A percentile compares a stretch with the other conserved stretches of the same genome.
Evolutionary conservation across 148 eudicot genomes (phyloP).

Genomic region (Chenopodium formosanum): DNA sequence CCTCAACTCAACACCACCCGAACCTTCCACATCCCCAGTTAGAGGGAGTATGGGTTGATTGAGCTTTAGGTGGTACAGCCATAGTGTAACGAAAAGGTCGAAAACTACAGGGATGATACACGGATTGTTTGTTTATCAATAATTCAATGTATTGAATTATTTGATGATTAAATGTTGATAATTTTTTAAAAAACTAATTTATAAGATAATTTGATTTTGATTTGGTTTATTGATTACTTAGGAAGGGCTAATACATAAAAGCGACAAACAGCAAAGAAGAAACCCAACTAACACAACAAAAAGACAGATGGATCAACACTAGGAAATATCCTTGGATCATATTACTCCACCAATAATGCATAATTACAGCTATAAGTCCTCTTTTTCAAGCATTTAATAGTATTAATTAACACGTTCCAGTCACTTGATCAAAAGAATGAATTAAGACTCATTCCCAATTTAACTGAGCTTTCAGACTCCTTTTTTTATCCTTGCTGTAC

Average conservation of each 20-base stretch:
- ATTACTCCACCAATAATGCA: conserved; percentile 23
- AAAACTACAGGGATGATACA: background rate
- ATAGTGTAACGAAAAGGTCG: too few relatives aligned
- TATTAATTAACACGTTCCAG: background rate
- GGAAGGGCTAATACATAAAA: background rate
- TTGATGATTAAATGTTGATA: background rate
- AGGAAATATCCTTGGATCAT: conserved; percentile 21
- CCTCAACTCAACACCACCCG: too few relatives aligned
- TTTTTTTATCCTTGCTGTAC: background rate
- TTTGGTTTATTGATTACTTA: too few relatives aligned
- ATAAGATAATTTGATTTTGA: too few relatives aligned
- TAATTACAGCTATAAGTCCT: background rate
- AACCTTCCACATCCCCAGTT: too few relatives aligned
- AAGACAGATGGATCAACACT: conserved; percentile 40
- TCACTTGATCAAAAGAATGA: background rate
- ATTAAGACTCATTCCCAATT: background rate
- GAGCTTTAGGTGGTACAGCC: too few relatives aligned
- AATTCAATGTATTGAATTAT: too few relatives aligned
- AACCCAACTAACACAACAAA: conserved; percentile 18
- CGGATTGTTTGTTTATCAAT: background rate
- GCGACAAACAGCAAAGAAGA: background rate
- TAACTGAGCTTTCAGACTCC: conserved; percentile 18
- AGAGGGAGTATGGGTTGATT: too few relatives aligned
- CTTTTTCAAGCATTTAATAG: background rate
- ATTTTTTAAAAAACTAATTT: too few relatives aligned